Evolutionary conservation across 768 basidiomycete species (phyloP), one percentile per base, ranked within the genome.

Genomic region (Suillus discolor): DNA sequence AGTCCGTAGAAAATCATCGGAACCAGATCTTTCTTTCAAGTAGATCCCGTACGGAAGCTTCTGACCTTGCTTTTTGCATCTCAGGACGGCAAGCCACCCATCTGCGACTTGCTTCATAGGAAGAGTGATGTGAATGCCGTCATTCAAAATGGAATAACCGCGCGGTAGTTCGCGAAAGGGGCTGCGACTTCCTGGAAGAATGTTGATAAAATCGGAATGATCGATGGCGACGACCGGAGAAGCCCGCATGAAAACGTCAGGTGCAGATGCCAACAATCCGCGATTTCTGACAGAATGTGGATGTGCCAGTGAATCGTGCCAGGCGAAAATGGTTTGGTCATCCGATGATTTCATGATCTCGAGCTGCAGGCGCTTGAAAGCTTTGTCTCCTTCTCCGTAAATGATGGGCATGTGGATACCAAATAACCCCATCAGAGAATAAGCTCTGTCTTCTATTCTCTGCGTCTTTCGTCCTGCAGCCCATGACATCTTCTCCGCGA

Each of bases 401-500:
- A 57, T 54, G n/a, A 69, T 65, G 4, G 71, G 62, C 54, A 72
- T 62, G 41, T 57, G 53, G 15, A 69, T 61, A 12, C 55, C 59
- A 31, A 72, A 67, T 16, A 72, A 18, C 16, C 68, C 70, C 68
- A 76, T 71, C 53, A 76, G 67, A 31, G 65, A 70, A 45, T 76
- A 76, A 6, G 76, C 73, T 15, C 61, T 54, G 65, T 77, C 75
- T 57, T 78, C 75, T 45, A 68, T 20, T 63, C 71, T 67, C 7
- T 73, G 76, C 28, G 75, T 76, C 66, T 70, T 69, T 62, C 75
- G 74, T 45, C 41, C 65, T 0, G 75, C 68, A 12, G 76, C 76
- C 75, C 75, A 77, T 61, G 63, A 69, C 69, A 76, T 71, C 34
- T 67, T 71, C 51, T 75, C 66, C 3, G 65, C 62, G 62, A 73